Evolutionary conservation across 2,329 filamentous ascomycete genomes (phyloP), one percentile per base, ranked within the genome.

Genomic region (Colletotrichum higginsianum): DNA sequence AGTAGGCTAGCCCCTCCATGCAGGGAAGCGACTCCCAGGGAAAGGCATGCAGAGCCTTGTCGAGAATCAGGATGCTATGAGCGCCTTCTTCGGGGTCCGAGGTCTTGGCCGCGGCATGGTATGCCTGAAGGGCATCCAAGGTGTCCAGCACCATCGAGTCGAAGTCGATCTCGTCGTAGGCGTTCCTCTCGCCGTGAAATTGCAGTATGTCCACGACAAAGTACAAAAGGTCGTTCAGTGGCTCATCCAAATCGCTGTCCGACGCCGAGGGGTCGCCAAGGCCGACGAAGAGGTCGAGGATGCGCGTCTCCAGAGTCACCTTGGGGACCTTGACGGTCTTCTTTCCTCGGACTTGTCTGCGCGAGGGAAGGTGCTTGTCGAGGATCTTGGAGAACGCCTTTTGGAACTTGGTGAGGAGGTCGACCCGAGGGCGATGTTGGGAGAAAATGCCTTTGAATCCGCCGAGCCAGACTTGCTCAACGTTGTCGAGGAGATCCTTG

Each of bases 131-230:
- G 2, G 95, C 94, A 81, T 98, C 96, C 49, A 94, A 88, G 0
- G 94, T 94, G 76, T 98, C 95, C 49, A 98, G 88, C 6, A 95
- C 91, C 90, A 99, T 97, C 75, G 88, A 84, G 74, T 99, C 96
- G 78, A 98, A 97, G 81, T 98, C 96, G 74, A 99, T 94, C 83
- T 99, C 96, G 76, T 99, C 96, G 81, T 98, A 98, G 0, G 97
- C 96, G 79, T 98, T 99, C 58, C 91, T 90, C 82, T 99, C 97
- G 18, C 96, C 96, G 76, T 98, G 94, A 81, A 99, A 98, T 79
- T 98, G 96, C 3, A 99, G 86, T 62, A 98, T 95, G 77, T 99
- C 96, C 7, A 99, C 92, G 1, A 98, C 93, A 79, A 98, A 98
- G 82, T 98, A 98, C 4, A 99, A 88, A 38, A 99, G 85, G 79